Base-by-base conservation (phyloP, 208 protist species). In the Wallacemonas sp. region DNA sequence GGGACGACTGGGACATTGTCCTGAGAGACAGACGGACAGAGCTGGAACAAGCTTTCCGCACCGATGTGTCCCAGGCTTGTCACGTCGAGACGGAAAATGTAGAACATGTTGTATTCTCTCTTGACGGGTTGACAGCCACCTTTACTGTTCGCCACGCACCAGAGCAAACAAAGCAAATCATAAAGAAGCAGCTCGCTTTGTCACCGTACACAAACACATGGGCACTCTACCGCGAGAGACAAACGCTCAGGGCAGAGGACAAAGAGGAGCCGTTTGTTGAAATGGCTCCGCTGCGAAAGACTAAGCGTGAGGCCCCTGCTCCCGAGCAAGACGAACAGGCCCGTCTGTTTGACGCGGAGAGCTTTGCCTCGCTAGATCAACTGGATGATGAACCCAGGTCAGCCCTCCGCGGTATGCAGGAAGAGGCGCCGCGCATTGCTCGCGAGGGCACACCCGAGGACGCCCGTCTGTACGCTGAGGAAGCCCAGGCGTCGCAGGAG, bases 1-100 rank as follows among this genome's bases (percentile, higher is more conserved):
- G 82, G 30, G 70, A 80, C 15, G 53, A 66, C 68, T 88, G 78
- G 78, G 64, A 44, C 0, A 36, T 58, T 1, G 75, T 88, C 1
- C 12, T 82, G 17, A 33, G 60, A 0, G 33, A 66, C 31, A 62
- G 77, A 26, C 70, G 53, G 26, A 44, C 53, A 0, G 69, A 62
- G 2, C 65, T 88, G 12, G 22, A 66, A 2, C 19, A 60, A 0
- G 72, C 75, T 17, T 80, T 84, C 53, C 63, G 33, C 2, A 36
- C 17, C 2, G 78, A 82, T 36, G 70, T 88, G 6, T 70, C 68
- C 44, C 55, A 53, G 11, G 72, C 72, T 5, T 58, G 51, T 31
- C 17, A 58, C 6, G 51, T 58, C 17, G 19, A 58, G 9, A 17
- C 17, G 17, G 22, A 38, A 4, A 26, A 58, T 3, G 41, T 58